phyloP scores from a whole-genome alignment of 345 rosid species.

The Passiflora organensis region DNA sequence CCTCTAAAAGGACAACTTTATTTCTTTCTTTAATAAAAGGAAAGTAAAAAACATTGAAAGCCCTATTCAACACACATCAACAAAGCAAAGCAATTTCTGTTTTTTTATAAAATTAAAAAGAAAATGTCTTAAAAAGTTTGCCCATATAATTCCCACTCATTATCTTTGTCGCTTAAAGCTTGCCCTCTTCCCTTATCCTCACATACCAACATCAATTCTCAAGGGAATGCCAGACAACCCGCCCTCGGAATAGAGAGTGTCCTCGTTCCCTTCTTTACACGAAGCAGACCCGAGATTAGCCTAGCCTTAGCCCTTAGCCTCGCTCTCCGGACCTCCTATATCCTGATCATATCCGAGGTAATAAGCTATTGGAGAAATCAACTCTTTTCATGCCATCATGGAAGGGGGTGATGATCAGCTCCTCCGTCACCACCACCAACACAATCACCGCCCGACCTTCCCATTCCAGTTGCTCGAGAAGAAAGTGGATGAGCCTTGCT shows the following conservation, averaged over 20 bases:
- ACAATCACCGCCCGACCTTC: slow-evolving; percentile 54
- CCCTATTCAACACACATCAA: slow-evolving; percentile 12
- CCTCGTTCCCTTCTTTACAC: slow-evolving; percentile 7
- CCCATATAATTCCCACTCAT: slow-evolving; percentile 87
- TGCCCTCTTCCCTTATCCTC: slow-evolving; percentile 12
- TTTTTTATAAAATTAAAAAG: slow-evolving; percentile 22
- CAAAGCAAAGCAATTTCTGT: no score
- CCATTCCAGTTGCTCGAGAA: slow-evolving; percentile 85
- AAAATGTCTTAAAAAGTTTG: slow-evolving; percentile 51
- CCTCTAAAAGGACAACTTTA: not conserved
- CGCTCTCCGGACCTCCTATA: not conserved
- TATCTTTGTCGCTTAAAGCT: slow-evolving; percentile 74
- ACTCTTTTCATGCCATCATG: slow-evolving; percentile 48
- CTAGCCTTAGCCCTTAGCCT: no score
- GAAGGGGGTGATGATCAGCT: slow-evolving; percentile 57
- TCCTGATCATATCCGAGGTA: not conserved
- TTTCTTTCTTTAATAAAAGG: not conserved
- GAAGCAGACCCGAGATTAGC: slow-evolving; percentile 36
- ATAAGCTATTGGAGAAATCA: slow-evolving; percentile 23
- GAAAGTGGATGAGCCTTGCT: slow-evolving; percentile 65
- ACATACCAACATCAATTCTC: slow-evolving; percentile 9
- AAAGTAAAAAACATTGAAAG: slow-evolving; percentile 1
- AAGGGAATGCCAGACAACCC: slow-evolving; percentile 13
- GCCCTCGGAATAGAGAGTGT: slow-evolving; percentile 4
- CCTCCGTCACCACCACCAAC: slow-evolving; percentile 32